These are phyloP conservation scores for Nematocida ausubeli DNA, from an alignment of 371 early-diverging fungal genomes.

Conservation along the genomic window DNA sequence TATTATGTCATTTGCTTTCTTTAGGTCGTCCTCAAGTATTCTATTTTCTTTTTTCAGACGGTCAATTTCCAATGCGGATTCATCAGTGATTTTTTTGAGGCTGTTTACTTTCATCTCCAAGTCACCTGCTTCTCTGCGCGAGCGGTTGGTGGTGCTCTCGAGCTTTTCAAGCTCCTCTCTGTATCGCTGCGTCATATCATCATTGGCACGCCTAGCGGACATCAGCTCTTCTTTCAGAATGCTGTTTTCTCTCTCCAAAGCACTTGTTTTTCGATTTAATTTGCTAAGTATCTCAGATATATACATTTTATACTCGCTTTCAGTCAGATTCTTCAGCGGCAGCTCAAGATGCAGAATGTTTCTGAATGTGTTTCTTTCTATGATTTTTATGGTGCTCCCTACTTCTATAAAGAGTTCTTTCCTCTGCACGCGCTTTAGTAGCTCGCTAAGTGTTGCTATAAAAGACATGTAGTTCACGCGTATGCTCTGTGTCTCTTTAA, in stretches of 20 bases:
- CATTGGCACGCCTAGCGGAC: background rate
- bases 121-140: background rate
- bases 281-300: slow-evolving; percentile 62
- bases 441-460: slow-evolving; percentile 57
- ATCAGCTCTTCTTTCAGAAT: slow-evolving; percentile 59
- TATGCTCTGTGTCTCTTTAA: slow-evolving; percentile 68
- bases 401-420: slow-evolving; percentile 50
- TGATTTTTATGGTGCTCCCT: slow-evolving; percentile 59
- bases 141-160: slow-evolving; percentile 39
- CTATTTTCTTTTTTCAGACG: slow-evolving; percentile 27
- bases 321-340: slow-evolving; percentile 62
- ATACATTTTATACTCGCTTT: slow-evolving; percentile 64
- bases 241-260: slow-evolving; percentile 63
- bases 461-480: slow-evolving; percentile 67
- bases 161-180: background rate
- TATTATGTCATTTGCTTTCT: slow-evolving; percentile 64
- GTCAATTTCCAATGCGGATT: slow-evolving; percentile 53
- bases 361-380: slow-evolving; percentile 67
- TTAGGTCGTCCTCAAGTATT: slow-evolving; percentile 57
- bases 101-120: slow-evolving; percentile 43
- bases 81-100: slow-evolving; percentile 15
- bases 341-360: slow-evolving; percentile 67
- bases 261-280: slow-evolving; percentile 63
- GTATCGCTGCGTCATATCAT: slow-evolving; percentile 45
- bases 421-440: slow-evolving; percentile 61